Percentiles rank a stretch among this genome's conserved stretches.
Conservation (phyloP, 495 filamentous ascomycete species). For the Copromyces sp. region DNA sequence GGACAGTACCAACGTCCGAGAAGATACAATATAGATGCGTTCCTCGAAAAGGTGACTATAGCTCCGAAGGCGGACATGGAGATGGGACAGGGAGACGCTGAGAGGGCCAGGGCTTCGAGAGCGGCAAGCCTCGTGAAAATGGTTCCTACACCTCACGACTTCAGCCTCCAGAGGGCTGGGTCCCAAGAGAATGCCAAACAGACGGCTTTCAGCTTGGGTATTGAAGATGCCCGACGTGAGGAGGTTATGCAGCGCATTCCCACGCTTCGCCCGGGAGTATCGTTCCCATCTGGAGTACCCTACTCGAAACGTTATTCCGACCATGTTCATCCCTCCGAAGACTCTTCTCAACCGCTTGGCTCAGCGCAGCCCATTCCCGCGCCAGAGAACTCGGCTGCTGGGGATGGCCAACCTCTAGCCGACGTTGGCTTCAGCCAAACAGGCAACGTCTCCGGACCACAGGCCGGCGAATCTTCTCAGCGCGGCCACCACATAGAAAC, state of each 20-base stretch:
- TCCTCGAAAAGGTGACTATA: not conserved
- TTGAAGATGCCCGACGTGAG: not conserved
- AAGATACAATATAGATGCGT: not conserved
- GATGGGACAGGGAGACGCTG: not conserved
- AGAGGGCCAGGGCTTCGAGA: not conserved
- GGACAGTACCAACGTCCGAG: not conserved
- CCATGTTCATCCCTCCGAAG: not conserved
- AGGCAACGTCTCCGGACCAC: not conserved
- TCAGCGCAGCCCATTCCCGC: not conserved
- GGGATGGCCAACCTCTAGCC: not conserved
- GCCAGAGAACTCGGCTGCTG: not conserved
- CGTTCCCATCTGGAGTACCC: not conserved
- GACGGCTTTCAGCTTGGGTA: not conserved
- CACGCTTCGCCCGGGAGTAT: not conserved
- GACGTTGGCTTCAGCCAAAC: not conserved
- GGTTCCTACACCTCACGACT: not conserved
- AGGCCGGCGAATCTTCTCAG: not conserved
- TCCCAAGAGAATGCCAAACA: not conserved
- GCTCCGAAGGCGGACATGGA: not conserved
- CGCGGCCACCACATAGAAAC: not conserved
- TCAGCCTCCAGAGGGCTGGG: not conserved
- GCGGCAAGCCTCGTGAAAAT: not conserved
- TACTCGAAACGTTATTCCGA: not conserved
- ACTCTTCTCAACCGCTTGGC: not conserved
- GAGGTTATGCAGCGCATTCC: not conserved